phyloP scores from a whole-genome alignment of 805 yeast genomes.

The Cyberlindnera subsufficiens region DNA sequence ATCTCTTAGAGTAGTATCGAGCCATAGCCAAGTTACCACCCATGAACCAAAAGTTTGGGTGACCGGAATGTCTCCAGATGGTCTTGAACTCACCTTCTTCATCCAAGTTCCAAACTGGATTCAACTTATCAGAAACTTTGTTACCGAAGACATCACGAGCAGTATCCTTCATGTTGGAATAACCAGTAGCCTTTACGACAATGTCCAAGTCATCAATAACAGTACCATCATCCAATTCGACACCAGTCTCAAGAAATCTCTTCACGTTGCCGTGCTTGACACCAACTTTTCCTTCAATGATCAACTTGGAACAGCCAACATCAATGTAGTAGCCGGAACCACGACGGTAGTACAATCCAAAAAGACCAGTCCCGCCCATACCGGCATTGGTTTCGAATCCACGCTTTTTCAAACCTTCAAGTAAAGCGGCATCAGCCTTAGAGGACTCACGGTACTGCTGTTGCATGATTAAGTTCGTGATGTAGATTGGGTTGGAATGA shows the following conservation, averaged over 20 bases:
- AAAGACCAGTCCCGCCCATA: constrained; percentile 37
- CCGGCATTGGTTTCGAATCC: constrained; percentile 40
- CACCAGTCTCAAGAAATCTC: constrained; percentile 32
- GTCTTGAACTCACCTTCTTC: constrained; percentile 37
- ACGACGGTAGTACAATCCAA: constrained; percentile 33
- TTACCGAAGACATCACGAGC: constrained; percentile 33
- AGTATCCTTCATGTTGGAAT: constrained; percentile 36
- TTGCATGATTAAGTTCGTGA: constrained; percentile 32
- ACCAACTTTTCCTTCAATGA: constrained; percentile 33
- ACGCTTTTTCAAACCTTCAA: constrained; percentile 26
- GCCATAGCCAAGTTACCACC: constrained; percentile 37
- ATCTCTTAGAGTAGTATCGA: constrained; percentile 32
- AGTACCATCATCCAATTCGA: constrained; percentile 35
- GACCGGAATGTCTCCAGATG: constrained; percentile 35
- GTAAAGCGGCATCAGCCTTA: constrained; percentile 27
- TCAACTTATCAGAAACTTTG: constrained; percentile 28
- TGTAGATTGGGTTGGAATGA: constrained; percentile 30
- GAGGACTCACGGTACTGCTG: constrained; percentile 30
- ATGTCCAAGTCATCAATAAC: constrained; percentile 28
- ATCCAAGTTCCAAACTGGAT: constrained; percentile 38
- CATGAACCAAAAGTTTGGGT: constrained; percentile 35
- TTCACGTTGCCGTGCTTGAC: constrained; percentile 32
- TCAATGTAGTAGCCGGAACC: constrained; percentile 44
- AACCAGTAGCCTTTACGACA: constrained; percentile 41
- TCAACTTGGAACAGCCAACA: constrained; percentile 37